A percentile compares a stretch with the other conserved stretches of the same genome.
These are phyloP conservation scores for Eutypa lata DNA, from an alignment of 2,329 filamentous ascomycete species.

Conservation along the genomic window DNA sequence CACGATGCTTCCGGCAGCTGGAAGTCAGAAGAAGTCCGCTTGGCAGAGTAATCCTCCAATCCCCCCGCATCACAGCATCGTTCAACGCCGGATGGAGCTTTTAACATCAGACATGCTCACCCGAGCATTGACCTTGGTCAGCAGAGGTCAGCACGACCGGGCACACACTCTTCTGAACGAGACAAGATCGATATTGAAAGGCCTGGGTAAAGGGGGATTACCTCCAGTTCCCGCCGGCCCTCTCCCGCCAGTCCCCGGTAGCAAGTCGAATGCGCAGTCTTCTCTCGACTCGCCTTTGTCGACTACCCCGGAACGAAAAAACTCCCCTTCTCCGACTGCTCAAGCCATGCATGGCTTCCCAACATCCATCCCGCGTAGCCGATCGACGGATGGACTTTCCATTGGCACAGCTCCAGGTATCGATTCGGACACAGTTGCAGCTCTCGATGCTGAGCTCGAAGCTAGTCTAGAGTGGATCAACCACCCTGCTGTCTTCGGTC, in stretches of 20 bases:
- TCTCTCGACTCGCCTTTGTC: constrained; percentile 31
- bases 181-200: constrained; percentile 92
- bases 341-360: constrained; percentile 38
- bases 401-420: constrained; percentile 66
- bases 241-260: constrained; percentile 24
- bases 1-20: constrained; percentile 78
- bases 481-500: constrained; percentile 89
- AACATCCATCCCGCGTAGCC: constrained; percentile 43
- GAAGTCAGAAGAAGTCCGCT: constrained; percentile 61
- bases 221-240: constrained; percentile 62
- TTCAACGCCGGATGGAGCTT: constrained; percentile 95
- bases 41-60: constrained; percentile 74
- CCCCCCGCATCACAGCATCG: constrained; percentile 89
- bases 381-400: constrained; percentile 56
- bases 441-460: constrained; percentile 88
- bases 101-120: constrained; percentile 98
- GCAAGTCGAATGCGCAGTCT: constrained; percentile 41
- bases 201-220: constrained; percentile 88
- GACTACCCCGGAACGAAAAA: constrained; percentile 52
- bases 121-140: constrained; percentile 84
- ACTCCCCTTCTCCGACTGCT: constrained; percentile 52
- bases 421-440: constrained; percentile 75
- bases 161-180: constrained; percentile 90
- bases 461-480: constrained; percentile 94
- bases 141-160: constrained; percentile 87